Percentiles rank a stretch among this genome's conserved stretches.
Evolutionary conservation across 805 yeast genomes (phyloP).

Genomic region (Saccharomycopsis selenospora): DNA sequence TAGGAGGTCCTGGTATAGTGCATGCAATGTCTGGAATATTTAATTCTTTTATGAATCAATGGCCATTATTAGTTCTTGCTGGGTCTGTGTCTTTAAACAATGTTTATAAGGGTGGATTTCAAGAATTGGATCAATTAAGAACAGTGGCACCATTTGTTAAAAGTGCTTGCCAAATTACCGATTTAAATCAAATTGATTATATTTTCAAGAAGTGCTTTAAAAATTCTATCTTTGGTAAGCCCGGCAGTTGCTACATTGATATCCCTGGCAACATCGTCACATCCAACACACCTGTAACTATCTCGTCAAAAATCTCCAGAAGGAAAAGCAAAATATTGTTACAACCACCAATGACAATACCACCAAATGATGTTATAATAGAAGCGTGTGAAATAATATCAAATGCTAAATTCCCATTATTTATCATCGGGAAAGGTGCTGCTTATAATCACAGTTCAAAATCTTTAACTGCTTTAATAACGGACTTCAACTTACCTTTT

Average conservation of each 20-base stretch:
- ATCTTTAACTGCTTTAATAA: conserved; percentile 36
- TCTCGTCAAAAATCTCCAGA: too few relatives aligned
- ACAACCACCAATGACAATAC: conserved; percentile 22
- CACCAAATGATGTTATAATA: conserved; percentile 26
- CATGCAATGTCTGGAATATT: conserved; percentile 63
- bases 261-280: conserved; percentile 40
- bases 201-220: conserved; percentile 42
- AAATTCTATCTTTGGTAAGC: conserved; percentile 39
- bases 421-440: conserved; percentile 63
- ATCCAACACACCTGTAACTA: neutral
- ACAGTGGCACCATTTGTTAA: conserved; percentile 43
- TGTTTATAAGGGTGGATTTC: conserved; percentile 56
- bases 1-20: conserved; percentile 70
- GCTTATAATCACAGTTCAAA: conserved; percentile 39
- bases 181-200: conserved; percentile 31
- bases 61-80: conserved; percentile 61
- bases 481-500: conserved; percentile 42
- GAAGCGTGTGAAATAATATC: conserved; percentile 31
- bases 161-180: conserved; percentile 40
- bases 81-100: conserved; percentile 49
- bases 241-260: conserved; percentile 59
- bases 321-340: too few relatives aligned
- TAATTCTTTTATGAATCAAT: conserved; percentile 52
- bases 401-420: conserved; percentile 40
- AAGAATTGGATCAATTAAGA: conserved; percentile 60